phyloP scores from a whole-genome alignment of 1,284 basidiomycete genomes.

The Vanrija humicola region DNA sequence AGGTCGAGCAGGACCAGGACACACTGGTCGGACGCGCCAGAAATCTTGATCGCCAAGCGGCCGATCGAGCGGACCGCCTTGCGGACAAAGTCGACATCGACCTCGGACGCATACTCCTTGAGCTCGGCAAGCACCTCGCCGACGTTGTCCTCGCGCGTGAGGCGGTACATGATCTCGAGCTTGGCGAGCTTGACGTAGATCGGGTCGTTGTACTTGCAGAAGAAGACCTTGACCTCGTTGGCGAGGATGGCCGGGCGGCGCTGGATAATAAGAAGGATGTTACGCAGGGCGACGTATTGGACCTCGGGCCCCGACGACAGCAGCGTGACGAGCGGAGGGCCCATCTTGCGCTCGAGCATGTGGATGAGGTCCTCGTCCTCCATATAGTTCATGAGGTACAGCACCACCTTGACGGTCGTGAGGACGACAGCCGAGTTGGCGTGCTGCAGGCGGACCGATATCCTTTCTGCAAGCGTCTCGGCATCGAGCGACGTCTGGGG shows the following conservation, averaged over 20 bases:
- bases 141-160: constrained; percentile 87
- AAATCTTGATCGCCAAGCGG: constrained; percentile 92
- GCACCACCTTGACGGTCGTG: constrained; percentile 87
- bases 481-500: constrained; percentile 85
- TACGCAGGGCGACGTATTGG: constrained; percentile 95
- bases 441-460: constrained; percentile 89
- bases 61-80: constrained; percentile 93
- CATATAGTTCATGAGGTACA: constrained; percentile 99
- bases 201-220: constrained; percentile 99
- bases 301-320: constrained; percentile 62
- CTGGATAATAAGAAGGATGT: constrained; percentile 94
- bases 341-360: constrained; percentile 92
- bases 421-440: constrained; percentile 92
- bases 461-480: constrained; percentile 87
- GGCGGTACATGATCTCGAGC: constrained; percentile 94
- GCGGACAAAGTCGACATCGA: constrained; percentile 97
- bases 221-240: constrained; percentile 97
- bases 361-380: constrained; percentile 80
- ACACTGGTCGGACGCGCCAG: constrained; percentile 86
- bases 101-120: constrained; percentile 97
- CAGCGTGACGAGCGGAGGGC: constrained; percentile 69
- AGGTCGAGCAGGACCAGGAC: constrained; percentile 89
- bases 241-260: constrained; percentile 82
- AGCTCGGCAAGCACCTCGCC: constrained; percentile 91
- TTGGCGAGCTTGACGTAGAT: constrained; percentile 98